These are phyloP conservation scores for Solanum virginianum DNA, from an alignment of 257 asterid genomes.

Conservation along the genomic window DNA sequence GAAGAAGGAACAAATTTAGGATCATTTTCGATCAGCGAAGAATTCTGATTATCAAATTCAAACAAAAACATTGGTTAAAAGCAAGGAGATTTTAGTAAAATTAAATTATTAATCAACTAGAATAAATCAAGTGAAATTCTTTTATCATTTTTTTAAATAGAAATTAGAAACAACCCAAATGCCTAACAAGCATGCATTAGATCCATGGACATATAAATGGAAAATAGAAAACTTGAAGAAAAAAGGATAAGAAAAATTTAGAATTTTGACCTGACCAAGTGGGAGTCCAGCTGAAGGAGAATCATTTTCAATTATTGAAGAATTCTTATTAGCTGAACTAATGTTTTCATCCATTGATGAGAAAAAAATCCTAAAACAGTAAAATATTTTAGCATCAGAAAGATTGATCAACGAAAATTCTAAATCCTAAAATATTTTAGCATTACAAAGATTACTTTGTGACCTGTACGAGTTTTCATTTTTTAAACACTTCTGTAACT, in stretches of 20 bases:
- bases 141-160: neutral
- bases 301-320: neutral
- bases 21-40: neutral
- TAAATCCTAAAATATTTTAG: too few relatives aligned
- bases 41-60: neutral
- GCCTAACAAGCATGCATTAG: neutral
- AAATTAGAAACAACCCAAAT: neutral
- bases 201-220: neutral
- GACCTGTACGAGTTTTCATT: too few relatives aligned
- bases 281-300: neutral
- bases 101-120: neutral
- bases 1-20: neutral
- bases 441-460: too few relatives aligned
- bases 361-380: neutral
- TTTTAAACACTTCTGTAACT: too few relatives aligned
- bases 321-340: neutral
- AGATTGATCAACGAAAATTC: too few relatives aligned
- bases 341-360: neutral
- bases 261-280: neutral
- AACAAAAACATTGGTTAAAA: neutral
- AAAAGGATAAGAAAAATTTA: neutral
- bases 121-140: neutral
- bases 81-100: neutral
- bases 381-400: neutral
- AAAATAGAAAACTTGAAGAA: neutral